Evolutionary conservation across 805 yeast genomes (phyloP), one percentile per base, ranked within the genome.

Genomic region (Candida vartiovaarae): DNA sequence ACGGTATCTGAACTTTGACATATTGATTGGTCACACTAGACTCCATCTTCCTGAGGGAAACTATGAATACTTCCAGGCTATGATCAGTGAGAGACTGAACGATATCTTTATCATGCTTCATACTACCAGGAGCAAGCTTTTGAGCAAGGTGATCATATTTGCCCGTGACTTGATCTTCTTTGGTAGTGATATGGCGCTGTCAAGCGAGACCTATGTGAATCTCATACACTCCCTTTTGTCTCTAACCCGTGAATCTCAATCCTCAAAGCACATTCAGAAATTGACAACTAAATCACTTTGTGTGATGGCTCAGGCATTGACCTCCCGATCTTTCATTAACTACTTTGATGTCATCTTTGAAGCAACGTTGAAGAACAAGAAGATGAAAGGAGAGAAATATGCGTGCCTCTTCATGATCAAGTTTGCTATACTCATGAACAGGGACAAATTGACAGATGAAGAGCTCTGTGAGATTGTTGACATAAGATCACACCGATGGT

Each of bases 381-480:
- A 44, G 36, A 39, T 47, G 30, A 48, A 46, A 33, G 55, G 54
- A 5, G 62, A 58, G 38, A 58, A 55, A 32, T 48, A 40, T 34
- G 43, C 59, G 1, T 54, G 55, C 11, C 50, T 58, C 7, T 32
- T 51, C 26, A 53, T 56, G 55, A 36, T 58, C 20, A 56, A 53
- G 37, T 54, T 52, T 39, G 50, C 49, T 34, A 30, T 58, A 3
- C 40, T 53, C n/a, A 36, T 10, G 28, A 50, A 53, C 34, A 30
- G 38, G 31, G 41, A 41, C 30, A 42, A 49, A 37, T 40, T 42
- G 9, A 15, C 39, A 11, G 6, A 37, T 27, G 24, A 38, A 35
- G 43, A 42, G 34, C 3, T 44, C 31, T 1, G 30, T 3, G 4
- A 34, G 4, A 30, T 55, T 3, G 32, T 51, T 6, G 15, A 30